These are phyloP conservation scores for Diaporthe destruens DNA, from an alignment of 2,329 filamentous ascomycete genomes.

Conservation along the genomic window DNA sequence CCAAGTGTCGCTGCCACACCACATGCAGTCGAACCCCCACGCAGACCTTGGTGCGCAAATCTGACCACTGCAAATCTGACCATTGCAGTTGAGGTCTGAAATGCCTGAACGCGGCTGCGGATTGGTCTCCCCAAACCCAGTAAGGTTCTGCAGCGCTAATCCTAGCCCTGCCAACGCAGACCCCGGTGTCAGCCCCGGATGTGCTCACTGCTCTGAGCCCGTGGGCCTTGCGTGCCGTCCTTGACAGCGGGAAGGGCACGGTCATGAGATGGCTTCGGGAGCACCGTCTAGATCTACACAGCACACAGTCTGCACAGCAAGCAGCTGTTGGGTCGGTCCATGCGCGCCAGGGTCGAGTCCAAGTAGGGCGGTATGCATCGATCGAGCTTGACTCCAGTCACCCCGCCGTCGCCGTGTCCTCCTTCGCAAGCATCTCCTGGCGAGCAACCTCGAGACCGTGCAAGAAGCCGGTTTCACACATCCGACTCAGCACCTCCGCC, in stretches of 20 bases:
- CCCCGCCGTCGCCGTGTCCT: neutral
- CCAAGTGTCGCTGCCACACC: neutral
- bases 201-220: neutral
- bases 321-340: neutral
- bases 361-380: neutral
- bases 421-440: slow-evolving; percentile 29
- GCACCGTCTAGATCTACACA: neutral
- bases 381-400: slow-evolving; percentile 6
- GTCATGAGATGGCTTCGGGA: slow-evolving; percentile 27
- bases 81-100: slow-evolving; percentile 4
- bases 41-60: neutral
- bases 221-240: neutral
- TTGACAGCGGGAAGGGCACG: slow-evolving; percentile 33
- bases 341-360: neutral
- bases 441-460: slow-evolving; percentile 20
- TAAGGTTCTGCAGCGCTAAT: slow-evolving; percentile 27
- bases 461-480: slow-evolving; percentile 31
- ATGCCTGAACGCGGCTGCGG: neutral
- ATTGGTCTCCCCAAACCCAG: neutral
- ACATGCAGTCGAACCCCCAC: slow-evolving; percentile 19
- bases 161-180: slow-evolving; percentile 29
- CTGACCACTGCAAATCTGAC: neutral
- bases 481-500: slow-evolving; percentile 24
- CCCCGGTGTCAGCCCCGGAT: slow-evolving; percentile 14
- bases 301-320: too few relatives aligned